These are phyloP conservation scores for Berkeleyomyces basicola DNA, from an alignment of 2,329 filamentous ascomycete genomes.

Conservation along the genomic window DNA sequence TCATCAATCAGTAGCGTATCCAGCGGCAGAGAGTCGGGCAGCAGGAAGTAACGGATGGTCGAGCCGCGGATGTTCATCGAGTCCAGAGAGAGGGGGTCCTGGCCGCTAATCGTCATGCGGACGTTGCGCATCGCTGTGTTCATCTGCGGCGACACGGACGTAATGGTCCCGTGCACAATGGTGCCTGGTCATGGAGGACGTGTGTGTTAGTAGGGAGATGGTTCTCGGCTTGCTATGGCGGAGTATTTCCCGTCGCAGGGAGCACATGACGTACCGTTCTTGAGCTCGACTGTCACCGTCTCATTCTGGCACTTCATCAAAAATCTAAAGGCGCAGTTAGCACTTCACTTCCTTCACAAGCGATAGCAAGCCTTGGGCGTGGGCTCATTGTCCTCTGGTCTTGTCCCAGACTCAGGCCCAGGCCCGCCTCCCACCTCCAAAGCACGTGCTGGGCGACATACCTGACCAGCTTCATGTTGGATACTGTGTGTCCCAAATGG, in stretches of 20 bases:
- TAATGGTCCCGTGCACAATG: constrained; percentile 91
- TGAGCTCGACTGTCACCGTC: constrained; percentile 94
- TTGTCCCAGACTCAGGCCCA: background rate
- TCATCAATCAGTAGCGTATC: constrained; percentile 95
- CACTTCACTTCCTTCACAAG: background rate
- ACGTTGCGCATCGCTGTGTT: constrained; percentile 91
- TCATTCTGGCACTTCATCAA: constrained; percentile 99
- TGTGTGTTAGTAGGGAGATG: background rate
- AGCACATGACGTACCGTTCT: constrained; percentile 55
- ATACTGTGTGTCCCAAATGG: constrained; percentile 15
- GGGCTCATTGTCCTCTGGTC: background rate
- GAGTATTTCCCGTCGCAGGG: background rate
- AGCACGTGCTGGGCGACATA: constrained; percentile 31
- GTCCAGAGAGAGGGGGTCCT: constrained; percentile 76
- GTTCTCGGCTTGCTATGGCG: background rate
- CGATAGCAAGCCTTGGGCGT: background rate
- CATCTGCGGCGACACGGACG: constrained; percentile 94
- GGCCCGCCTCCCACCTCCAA: background rate
- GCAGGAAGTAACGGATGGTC: constrained; percentile 90
- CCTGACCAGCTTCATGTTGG: constrained; percentile 92
- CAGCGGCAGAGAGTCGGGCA: constrained; percentile 85
- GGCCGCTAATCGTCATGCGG: constrained; percentile 85
- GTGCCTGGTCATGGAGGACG: constrained; percentile 44
- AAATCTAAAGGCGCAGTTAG: constrained; percentile 44
- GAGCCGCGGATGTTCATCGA: constrained; percentile 94